Evolutionary conservation across 306 rosid species (phyloP).

Genomic region (Sicyos baderoa): DNA sequence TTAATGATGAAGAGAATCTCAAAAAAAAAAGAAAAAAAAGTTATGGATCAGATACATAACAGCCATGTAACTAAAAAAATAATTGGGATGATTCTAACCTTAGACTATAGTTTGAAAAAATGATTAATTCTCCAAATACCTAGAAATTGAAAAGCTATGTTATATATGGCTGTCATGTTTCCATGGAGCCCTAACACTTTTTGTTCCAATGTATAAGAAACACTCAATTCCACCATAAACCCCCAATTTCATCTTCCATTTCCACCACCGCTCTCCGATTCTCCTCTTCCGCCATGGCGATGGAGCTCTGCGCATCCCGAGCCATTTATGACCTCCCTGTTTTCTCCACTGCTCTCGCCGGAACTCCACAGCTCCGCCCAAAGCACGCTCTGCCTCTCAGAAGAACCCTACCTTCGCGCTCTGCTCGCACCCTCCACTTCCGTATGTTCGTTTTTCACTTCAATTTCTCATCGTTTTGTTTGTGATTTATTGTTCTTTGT

Average conservation of each 20-base stretch:
- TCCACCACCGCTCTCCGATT: too few species aligned
- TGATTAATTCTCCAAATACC: too few species aligned
- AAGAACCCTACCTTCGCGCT: background rate
- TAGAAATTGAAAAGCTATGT: too few species aligned
- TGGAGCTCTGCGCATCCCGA: background rate
- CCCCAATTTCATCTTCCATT: background rate
- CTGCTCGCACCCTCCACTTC: background rate
- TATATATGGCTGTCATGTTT: background rate
- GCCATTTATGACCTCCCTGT: background rate
- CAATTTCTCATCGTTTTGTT: background rate
- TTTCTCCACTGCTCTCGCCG: background rate
- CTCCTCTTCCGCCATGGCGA: background rate
- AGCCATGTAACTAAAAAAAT: too few species aligned
- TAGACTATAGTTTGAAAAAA: too few species aligned
- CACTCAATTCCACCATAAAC: background rate
- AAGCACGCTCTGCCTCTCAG: background rate
- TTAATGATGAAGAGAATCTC: too few species aligned
- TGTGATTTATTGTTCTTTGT: background rate
- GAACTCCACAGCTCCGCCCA: background rate
- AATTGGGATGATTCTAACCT: too few species aligned
- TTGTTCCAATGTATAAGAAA: background rate
- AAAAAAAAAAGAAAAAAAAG: too few species aligned
- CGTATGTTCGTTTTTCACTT: constrained; percentile 5
- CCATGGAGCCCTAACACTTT: background rate
- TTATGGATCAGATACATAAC: too few species aligned